Base-by-base conservation (phyloP, 2,329 filamentous ascomycete genomes). In the Metarhizium robertsii region DNA sequence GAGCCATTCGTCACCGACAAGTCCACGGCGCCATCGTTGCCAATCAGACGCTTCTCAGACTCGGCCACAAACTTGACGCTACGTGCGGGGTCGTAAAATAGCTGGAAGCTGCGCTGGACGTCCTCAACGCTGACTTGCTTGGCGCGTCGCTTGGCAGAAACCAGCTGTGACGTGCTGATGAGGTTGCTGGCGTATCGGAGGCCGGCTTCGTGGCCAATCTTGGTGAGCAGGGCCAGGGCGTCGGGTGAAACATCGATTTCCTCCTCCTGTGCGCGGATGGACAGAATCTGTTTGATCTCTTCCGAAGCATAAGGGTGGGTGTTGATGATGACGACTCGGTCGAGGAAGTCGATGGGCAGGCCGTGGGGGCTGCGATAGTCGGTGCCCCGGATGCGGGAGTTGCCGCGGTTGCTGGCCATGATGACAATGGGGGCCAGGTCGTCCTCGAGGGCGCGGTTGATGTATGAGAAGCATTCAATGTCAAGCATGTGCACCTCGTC, bases 401-500 rank as follows among this genome's bases (percentile, higher is more conserved):
- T 84, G 61, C 94, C 94, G 58, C 94, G 83, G 76, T 99, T 99
- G 79, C 89, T 95, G 54, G 94, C 94, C 94, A 99, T 99, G 73
- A 99, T 99, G 71, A 99, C 92, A 61, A 99, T 92, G 43, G 94
- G 94, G 1, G 94, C 91, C 36, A 99, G 81, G 65, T 97, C 91
- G 58, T 92, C 90, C 73, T 99, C 94, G 48, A 99, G 79, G 1
- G 94, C 94, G 53, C 94, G 88, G 77, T 99, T 99, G 79, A 99
- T 87, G 77, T 95, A 99, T 48, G 91, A 95, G 78, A 96, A 99
- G 77, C 92, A 97, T 73, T 99, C 94, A 61, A 97, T 96, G 70
- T 99, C 94, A 56, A 99, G 88, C 92, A 99, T 97, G 78, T 99
- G 94, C 5, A 99, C 92, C 75, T 99, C 94, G 66, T 99, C 94